phyloP scores from a whole-genome alignment of 495 filamentous ascomycete genomes.

The Symbiotaphrina buchneri region DNA sequence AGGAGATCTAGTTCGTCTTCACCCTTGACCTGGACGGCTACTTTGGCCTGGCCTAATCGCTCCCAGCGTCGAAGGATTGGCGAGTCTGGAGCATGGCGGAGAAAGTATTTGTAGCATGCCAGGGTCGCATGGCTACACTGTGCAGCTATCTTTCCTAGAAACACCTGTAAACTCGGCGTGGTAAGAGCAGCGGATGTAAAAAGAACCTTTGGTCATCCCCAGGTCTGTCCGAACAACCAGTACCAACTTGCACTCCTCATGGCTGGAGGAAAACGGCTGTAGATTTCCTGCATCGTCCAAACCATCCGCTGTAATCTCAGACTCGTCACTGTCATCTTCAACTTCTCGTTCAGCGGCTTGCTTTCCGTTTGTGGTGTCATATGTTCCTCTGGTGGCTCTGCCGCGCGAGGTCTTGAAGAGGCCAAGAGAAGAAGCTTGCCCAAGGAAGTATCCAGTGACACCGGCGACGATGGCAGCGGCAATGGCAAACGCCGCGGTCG shows the following conservation, averaged over 20 bases:
- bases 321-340: conserved; percentile 9
- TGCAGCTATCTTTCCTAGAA: conserved; percentile 82
- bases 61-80: conserved; percentile 74
- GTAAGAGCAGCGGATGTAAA: conserved; percentile 2
- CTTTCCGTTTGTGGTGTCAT: not conserved
- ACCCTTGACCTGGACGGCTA: conserved; percentile 62
- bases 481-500: conserved; percentile 13
- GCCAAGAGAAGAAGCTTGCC: conserved; percentile 16
- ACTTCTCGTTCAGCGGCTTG: conserved; percentile 5
- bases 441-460: conserved; percentile 16
- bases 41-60: conserved; percentile 63
- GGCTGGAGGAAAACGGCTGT: conserved; percentile 12
- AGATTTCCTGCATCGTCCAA: conserved; percentile 11
- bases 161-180: conserved; percentile 2
- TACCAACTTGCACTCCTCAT: conserved; percentile 84
- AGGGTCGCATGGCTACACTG: conserved; percentile 93
- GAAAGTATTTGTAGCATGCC: conserved; percentile 78
- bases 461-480: conserved; percentile 15
- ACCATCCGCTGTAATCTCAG: too few species aligned
- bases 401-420: conserved; percentile 8
- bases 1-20: conserved; percentile 65
- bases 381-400: not conserved
- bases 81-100: conserved; percentile 25
- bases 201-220: conserved; percentile 83
- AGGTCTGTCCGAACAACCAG: conserved; percentile 82